Conservation (phyloP, 768 basidiomycete species). For the Asterophora parasitica region DNA sequence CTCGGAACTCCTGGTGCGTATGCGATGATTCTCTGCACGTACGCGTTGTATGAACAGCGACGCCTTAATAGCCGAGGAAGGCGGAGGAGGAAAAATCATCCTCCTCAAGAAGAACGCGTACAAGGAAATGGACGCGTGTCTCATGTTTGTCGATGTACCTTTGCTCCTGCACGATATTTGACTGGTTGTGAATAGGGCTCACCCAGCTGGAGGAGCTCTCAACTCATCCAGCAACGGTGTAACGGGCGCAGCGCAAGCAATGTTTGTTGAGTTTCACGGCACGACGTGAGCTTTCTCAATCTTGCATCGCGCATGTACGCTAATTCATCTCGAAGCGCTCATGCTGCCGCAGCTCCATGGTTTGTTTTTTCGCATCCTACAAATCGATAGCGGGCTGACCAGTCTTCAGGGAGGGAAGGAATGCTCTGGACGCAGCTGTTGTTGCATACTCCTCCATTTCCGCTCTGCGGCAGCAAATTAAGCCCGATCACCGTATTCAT, state of each 20-base stretch:
- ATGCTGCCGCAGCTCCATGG: conserved; percentile 80
- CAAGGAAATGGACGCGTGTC: conserved; percentile 72
- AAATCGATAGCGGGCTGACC: conserved; percentile 1
- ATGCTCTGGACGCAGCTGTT: conserved; percentile 87
- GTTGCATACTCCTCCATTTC: conserved; percentile 77
- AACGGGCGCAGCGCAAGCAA: conserved; percentile 58
- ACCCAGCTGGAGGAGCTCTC: conserved; percentile 55
- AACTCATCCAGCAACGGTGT: conserved; percentile 48
- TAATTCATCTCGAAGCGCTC: conserved; percentile 44
- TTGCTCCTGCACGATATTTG: background rate
- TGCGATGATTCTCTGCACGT: conserved; percentile 1
- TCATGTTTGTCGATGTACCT: conserved; percentile 49
- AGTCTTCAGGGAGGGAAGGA: conserved; percentile 62
- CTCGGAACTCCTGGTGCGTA: conserved; percentile 69
- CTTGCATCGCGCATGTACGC: background rate
- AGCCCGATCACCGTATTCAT: conserved; percentile 75
- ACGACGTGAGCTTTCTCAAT: conserved; percentile 48
- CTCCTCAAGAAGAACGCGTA: conserved; percentile 76
- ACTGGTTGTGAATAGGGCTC: conserved; percentile 49
- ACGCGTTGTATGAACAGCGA: conserved; percentile 12
- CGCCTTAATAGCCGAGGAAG: conserved; percentile 60
- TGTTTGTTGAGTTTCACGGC: conserved; percentile 70
- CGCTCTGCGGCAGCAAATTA: conserved; percentile 81
- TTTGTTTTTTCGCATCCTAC: conserved; percentile 15
- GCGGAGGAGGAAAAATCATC: conserved; percentile 71